phyloP scores from a whole-genome alignment of 2,329 filamentous ascomycete genomes.

The Didymella pomorum region DNA sequence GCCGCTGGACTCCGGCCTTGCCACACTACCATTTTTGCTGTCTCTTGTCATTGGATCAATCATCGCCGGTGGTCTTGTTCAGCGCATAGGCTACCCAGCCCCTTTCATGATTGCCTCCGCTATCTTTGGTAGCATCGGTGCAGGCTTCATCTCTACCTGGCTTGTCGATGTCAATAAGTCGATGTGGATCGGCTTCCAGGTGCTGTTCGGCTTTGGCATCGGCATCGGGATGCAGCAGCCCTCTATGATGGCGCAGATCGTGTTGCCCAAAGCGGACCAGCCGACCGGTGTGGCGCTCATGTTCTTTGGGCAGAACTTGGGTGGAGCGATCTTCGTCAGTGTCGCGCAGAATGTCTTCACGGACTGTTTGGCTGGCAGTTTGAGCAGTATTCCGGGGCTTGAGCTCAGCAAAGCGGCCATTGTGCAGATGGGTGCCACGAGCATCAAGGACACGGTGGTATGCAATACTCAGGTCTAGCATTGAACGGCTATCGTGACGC shows the following conservation, averaged over 20 bases:
- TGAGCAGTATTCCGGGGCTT: conserved; percentile 19
- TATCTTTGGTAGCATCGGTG: conserved; percentile 49
- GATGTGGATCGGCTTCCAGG: conserved; percentile 37
- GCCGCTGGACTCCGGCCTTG: conserved; percentile 25
- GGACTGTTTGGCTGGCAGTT: conserved; percentile 17
- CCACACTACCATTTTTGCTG: conserved; percentile 25
- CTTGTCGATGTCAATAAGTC: conserved; percentile 34
- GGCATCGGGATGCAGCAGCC: conserved; percentile 53
- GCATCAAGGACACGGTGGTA: neutral
- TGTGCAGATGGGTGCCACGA: conserved; percentile 7
- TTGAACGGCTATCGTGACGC: neutral
- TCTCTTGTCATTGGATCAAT: conserved; percentile 26
- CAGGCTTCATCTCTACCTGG: conserved; percentile 52
- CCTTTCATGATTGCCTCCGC: conserved; percentile 49
- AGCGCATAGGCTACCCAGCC: conserved; percentile 52
- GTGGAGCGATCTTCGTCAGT: conserved; percentile 54
- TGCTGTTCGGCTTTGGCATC: conserved; percentile 41
- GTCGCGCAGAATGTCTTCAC: conserved; percentile 51
- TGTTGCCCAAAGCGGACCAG: conserved; percentile 46
- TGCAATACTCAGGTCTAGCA: neutral
- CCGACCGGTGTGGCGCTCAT: conserved; percentile 41
- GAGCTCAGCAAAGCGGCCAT: conserved; percentile 1
- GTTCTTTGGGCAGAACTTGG: conserved; percentile 54
- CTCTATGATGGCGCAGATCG: conserved; percentile 50
- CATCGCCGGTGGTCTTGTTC: conserved; percentile 44